phyloP scores from a whole-genome alignment of 2,329 filamentous ascomycete genomes.

The Fusarium lateritium region DNA sequence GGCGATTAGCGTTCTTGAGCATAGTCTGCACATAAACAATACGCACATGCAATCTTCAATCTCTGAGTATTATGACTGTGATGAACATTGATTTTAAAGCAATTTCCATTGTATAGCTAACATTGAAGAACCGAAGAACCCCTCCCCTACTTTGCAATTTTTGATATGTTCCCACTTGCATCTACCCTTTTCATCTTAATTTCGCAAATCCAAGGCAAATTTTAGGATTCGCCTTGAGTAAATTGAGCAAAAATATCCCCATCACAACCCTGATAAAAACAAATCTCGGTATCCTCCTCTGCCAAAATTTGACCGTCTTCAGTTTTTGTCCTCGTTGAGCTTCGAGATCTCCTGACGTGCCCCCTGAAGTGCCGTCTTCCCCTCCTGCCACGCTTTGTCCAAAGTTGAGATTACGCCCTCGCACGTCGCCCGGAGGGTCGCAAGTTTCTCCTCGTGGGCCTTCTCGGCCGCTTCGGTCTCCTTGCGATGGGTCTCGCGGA shows the following conservation, averaged over 20 bases:
- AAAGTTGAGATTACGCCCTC: constrained; percentile 1
- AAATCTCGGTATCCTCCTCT: too few relatives aligned
- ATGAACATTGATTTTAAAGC: background rate
- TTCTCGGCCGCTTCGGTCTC: background rate
- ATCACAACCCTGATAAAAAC: too few relatives aligned
- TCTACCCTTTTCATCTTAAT: background rate
- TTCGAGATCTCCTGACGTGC: constrained; percentile 2
- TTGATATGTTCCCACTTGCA: background rate
- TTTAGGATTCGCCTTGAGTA: too few relatives aligned
- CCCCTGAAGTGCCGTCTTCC: background rate
- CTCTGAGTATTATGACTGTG: background rate
- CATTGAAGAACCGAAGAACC: background rate
- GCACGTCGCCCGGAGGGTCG: background rate
- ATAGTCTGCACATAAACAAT: constrained; percentile 38
- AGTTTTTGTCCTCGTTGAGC: background rate
- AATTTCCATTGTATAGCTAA: background rate
- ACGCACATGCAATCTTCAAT: constrained; percentile 24
- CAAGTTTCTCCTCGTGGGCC: constrained; percentile 1
- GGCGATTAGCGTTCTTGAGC: constrained; percentile 36
- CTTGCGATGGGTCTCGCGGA: background rate
- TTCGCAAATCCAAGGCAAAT: background rate
- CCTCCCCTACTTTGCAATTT: background rate
- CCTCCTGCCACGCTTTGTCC: constrained; percentile 1
- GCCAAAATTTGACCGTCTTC: background rate
- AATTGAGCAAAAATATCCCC: background rate